Evolutionary conservation across 1,284 basidiomycete species (phyloP), one percentile per base, ranked within the genome.

Genomic region (Apiotrichum brassicae): DNA sequence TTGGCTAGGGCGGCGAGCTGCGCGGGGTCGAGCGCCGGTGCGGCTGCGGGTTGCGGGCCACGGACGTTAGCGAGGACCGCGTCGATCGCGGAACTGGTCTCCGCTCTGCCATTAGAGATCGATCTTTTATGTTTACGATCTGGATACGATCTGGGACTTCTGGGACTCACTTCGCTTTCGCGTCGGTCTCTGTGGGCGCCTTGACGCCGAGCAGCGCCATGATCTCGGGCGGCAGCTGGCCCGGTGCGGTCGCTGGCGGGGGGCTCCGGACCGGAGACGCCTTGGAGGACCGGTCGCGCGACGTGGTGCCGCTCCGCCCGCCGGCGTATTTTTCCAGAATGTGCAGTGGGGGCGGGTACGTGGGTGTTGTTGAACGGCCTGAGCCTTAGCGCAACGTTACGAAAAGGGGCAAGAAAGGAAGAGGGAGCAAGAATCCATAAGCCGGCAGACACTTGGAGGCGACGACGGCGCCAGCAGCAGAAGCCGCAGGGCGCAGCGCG

Each of bases 201-300:
- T 47, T 49, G 13, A 68, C 61, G 9, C 69, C 69, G 12, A 71
- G 58, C 43, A 71, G 49, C 47, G 66, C 65, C 49, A 61, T 61
- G 33, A 71, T 65, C 48, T 68, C 65, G 4, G 66, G 63, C 30
- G 69, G 69, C 20, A 71, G 49, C 40, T 51, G 52, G 12, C 53
- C 56, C 0, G 46, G 32, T 25, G 49, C 39, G 0, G 37, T 37
- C n/a, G 51, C 33, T 14, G 42, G 32, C 7, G 28, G 11, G 18
- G 46, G 25, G 34, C 40, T 22, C 33, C 18, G 11, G 19, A 42
- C 11, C 19, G 48, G 48, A 16, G 45, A 46, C 33, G 14, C 33
- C 14, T 9, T 18, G n/a, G 34, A 34, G 9, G 37, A 41, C 13
- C 33, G 28, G 22, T 34, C 22, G n/a, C 40, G 26, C 20, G 35